Evolutionary conservation across 2,329 filamentous ascomycete genomes (phyloP), one percentile per base, ranked within the genome.

Genomic region (Alternaria rosae): DNA sequence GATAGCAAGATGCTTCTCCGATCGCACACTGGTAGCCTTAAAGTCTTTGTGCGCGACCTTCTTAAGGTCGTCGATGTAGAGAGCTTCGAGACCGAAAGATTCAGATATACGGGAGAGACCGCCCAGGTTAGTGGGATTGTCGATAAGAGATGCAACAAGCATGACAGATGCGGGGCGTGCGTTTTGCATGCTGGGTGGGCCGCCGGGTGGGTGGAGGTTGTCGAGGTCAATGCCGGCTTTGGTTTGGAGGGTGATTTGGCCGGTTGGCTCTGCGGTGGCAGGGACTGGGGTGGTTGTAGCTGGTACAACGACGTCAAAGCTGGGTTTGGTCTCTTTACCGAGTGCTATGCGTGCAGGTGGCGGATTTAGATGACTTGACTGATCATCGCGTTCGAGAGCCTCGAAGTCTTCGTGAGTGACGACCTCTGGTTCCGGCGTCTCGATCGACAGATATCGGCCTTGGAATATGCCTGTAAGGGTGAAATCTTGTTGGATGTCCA

Each of bases 71-170:
- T 78, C 73, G 21, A 86, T 76, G 68, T 83, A 82, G 15, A 86
- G 72, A 2, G 79, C 76, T 42, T 78, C 74, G 3, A 82, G 79
- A 54, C 84, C 84, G 59, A 86, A 86, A 32, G 85, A 84, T 62
- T 86, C 85, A 6, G 80, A 79, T 52, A 83, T 82, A 38, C 85
- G 80, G 23, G 81, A 84, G 11, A 85, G 79, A 15, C 83, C 83
- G 55, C 83, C 83, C 9, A 85, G 76, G 58, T 85, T 85, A 55
- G 82, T 81, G 9, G 83, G 81, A 45, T 84, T 84, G 68, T 82
- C 80, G 52, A 85, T 82, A 1, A 85, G 75, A 20, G 84, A 85
- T 26, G 83, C 84, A 38, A 86, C 70, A 52, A 86, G 76, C 51
- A 85, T 78, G 51, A 85, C 76, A 25, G 77, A 74, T 21, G 74